These are phyloP conservation scores for Closterium sp. DNA, from an alignment of 139 green algal species.

Conservation along the genomic window DNA sequence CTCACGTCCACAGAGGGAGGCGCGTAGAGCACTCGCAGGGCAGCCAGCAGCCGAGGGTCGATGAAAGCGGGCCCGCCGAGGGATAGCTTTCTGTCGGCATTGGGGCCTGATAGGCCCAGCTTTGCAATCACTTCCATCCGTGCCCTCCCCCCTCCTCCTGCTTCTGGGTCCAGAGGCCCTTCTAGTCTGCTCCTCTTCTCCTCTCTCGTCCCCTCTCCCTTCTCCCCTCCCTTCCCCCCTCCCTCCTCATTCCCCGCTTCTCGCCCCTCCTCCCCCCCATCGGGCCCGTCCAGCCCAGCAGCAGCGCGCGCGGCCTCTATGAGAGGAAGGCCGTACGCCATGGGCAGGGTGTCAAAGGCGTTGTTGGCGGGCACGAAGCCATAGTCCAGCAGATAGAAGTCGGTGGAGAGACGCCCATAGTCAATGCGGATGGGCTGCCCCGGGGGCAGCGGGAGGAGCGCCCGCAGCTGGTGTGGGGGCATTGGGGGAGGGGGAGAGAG, in stretches of 20 bases:
- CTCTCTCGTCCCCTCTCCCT: background rate
- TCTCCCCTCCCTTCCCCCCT: background rate
- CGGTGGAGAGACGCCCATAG: background rate
- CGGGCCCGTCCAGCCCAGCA: background rate
- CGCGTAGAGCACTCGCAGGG: background rate
- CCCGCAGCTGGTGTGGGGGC: background rate
- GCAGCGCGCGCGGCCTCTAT: background rate
- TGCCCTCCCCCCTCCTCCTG: background rate
- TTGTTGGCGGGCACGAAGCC: background rate
- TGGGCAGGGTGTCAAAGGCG: background rate
- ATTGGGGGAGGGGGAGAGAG: no score
- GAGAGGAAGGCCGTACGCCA: background rate
- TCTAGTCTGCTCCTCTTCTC: background rate
- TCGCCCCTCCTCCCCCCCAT: background rate
- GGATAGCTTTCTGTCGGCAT: background rate
- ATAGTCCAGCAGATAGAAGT: background rate
- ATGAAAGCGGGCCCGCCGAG: background rate
- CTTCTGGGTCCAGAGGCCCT: background rate
- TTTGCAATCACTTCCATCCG: background rate
- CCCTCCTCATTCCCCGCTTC: background rate
- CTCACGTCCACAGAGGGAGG: background rate
- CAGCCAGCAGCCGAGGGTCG: background rate
- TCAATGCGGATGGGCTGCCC: background rate
- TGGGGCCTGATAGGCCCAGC: background rate
- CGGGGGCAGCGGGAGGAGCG: background rate